These are phyloP conservation scores for Rutstroemia sp. DNA, from an alignment of 2,329 filamentous ascomycete genomes.

Conservation along the genomic window DNA sequence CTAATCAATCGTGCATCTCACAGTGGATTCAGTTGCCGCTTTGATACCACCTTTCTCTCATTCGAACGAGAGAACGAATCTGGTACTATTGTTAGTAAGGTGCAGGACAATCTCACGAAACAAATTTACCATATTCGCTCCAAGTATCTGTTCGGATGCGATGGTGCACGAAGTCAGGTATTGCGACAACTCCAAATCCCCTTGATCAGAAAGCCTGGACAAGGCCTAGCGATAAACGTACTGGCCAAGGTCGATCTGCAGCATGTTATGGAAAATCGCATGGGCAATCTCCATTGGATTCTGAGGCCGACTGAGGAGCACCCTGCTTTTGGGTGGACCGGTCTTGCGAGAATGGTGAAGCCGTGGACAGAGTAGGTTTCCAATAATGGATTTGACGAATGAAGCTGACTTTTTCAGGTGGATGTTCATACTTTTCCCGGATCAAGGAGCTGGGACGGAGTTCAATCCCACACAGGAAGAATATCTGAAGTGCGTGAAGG, in stretches of 20 bases:
- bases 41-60: constrained; percentile 34
- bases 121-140: constrained; percentile 39
- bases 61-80: constrained; percentile 21
- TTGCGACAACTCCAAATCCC: constrained; percentile 40
- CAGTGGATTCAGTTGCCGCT: constrained; percentile 36
- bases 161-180: constrained; percentile 42
- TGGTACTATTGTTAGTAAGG: constrained; percentile 26
- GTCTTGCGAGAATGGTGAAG: constrained; percentile 51
- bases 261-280: constrained; percentile 40
- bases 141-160: constrained; percentile 52
- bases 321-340: constrained; percentile 43
- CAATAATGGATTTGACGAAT: not conserved
- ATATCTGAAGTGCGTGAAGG: constrained; percentile 37
- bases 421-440: constrained; percentile 48
- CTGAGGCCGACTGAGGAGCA: constrained; percentile 46
- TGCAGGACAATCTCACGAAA: constrained; percentile 33
- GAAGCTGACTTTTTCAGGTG: constrained; percentile 32
- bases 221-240: constrained; percentile 43
- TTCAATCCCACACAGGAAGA: constrained; percentile 39
- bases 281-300: constrained; percentile 54
- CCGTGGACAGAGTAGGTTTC: constrained; percentile 45
- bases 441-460: constrained; percentile 31
- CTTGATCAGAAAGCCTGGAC: constrained; percentile 36
- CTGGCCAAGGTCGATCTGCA: constrained; percentile 43
- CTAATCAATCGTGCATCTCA: constrained; percentile 35